Evolutionary conservation across 2,329 filamentous ascomycete genomes (phyloP).

Genomic region (Orbilia blumenaviensis): DNA sequence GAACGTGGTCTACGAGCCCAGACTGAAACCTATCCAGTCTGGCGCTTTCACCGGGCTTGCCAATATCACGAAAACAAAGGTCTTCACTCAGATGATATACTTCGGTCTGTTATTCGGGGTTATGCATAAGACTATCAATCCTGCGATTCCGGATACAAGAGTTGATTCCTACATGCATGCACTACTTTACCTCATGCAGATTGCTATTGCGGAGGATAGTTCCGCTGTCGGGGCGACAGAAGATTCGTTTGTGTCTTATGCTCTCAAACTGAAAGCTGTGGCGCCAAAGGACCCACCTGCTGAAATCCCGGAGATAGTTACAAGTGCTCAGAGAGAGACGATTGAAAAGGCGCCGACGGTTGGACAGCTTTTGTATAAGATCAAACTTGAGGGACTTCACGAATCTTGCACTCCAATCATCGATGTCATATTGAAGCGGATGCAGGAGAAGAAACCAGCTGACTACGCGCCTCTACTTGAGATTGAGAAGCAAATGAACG

Average conservation of each 20-base stretch:
- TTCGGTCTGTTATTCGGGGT: conserved; percentile 85
- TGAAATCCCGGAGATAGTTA: conserved; percentile 19
- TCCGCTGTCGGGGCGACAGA: conserved; percentile 64
- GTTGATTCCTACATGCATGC: conserved; percentile 93
- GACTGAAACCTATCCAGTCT: conserved; percentile 75
- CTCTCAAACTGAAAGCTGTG: conserved; percentile 64
- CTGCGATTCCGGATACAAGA: conserved; percentile 79
- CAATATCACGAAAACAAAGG: conserved; percentile 80
- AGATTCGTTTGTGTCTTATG: conserved; percentile 76
- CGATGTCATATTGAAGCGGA: conserved; percentile 79
- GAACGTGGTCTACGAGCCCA: conserved; percentile 92
- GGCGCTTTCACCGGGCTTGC: conserved; percentile 80
- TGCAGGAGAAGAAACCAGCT: conserved; percentile 81
- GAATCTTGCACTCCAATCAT: conserved; percentile 82
- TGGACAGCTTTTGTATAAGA: conserved; percentile 64
- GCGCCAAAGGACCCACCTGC: not conserved
- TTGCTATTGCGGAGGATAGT: conserved; percentile 85
- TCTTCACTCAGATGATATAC: conserved; percentile 91
- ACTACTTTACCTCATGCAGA: conserved; percentile 83
- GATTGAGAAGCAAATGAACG: conserved; percentile 74
- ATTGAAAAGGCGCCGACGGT: conserved; percentile 71
- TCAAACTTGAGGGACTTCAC: conserved; percentile 78
- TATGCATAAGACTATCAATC: conserved; percentile 73
- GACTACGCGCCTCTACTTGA: conserved; percentile 73
- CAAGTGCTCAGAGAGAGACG: conserved; percentile 64